These are phyloP conservation scores for Chiua sp. DNA, from an alignment of 1,284 basidiomycete genomes.

Conservation along the genomic window DNA sequence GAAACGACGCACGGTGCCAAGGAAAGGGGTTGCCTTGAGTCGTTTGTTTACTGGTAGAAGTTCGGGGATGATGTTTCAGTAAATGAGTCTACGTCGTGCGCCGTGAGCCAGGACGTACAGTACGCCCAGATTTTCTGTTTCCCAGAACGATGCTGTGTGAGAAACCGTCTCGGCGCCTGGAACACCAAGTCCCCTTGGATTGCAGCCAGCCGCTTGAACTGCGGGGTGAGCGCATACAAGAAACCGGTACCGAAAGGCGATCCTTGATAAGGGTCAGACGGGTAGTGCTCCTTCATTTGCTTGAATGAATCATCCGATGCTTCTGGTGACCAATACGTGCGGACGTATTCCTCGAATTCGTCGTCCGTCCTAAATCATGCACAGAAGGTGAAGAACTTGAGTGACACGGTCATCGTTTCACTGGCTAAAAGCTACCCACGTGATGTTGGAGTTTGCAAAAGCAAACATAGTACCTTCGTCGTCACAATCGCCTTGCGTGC, in stretches of 20 bases:
- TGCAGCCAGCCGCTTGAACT: conserved; percentile 20
- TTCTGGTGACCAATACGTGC: conserved; percentile 38
- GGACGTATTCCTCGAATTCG: conserved; percentile 43
- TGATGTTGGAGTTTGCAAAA: conserved; percentile 48
- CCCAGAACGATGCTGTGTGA: no score
- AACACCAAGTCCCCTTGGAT: no score
- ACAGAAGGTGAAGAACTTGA: not conserved
- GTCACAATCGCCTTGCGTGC: conserved; percentile 48
- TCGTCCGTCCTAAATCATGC: conserved; percentile 41
- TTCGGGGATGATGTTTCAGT: no score
- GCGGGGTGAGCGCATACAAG: conserved; percentile 49
- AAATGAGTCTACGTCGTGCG: no score
- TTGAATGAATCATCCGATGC: conserved; percentile 32
- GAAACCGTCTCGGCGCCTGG: no score
- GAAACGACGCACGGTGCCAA: no score
- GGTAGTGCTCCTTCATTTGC: conserved; percentile 45
- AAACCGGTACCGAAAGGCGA: conserved; percentile 57
- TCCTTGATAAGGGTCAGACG: conserved; percentile 48
- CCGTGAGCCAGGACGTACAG: no score
- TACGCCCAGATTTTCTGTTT: no score
- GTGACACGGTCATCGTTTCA: not conserved
- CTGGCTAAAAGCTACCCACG: not conserved
- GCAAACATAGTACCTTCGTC: conserved; percentile 62
- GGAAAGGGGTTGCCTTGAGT: no score
- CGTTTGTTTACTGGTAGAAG: no score